Conservation (phyloP, 805 yeast species). For the Suhomyces sp. region DNA sequence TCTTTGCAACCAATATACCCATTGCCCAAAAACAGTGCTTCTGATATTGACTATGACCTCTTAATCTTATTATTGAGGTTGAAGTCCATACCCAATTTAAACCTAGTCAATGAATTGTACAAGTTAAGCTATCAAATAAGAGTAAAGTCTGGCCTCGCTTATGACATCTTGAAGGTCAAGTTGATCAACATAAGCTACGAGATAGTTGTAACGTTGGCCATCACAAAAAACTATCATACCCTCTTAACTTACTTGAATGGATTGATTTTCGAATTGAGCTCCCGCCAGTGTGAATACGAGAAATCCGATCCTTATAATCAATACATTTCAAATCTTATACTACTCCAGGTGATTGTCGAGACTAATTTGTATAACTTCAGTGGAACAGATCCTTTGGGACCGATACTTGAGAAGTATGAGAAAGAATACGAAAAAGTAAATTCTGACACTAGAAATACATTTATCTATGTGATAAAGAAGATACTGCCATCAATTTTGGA, state of each 20-base stretch:
- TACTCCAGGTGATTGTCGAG: slow-evolving; percentile 19
- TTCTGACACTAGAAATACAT: slow-evolving; percentile 8
- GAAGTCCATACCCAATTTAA: slow-evolving; percentile 42
- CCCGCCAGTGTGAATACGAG: background rate
- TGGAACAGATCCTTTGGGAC: too few species aligned
- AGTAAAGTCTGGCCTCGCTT: slow-evolving; percentile 15
- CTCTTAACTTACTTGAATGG: slow-evolving; percentile 27
- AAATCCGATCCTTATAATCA: slow-evolving; percentile 2
- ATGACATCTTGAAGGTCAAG: slow-evolving; percentile 13
- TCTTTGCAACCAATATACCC: slow-evolving; percentile 27
- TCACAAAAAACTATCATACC: slow-evolving; percentile 31
- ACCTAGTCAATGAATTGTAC: slow-evolving; percentile 44
- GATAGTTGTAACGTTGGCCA: slow-evolving; percentile 27
- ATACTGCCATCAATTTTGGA: slow-evolving; percentile 13
- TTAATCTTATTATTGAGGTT: slow-evolving; percentile 38
- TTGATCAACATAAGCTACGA: slow-evolving; percentile 34
- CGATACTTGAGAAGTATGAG: slow-evolving; percentile 2
- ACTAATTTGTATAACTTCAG: too few species aligned
- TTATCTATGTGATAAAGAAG: slow-evolving; percentile 14
- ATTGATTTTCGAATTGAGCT: slow-evolving; percentile 18
- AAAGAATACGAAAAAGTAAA: slow-evolving; percentile 8
- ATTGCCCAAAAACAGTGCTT: slow-evolving; percentile 36
- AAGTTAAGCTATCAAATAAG: slow-evolving; percentile 34
- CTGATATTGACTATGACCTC: slow-evolving; percentile 25
- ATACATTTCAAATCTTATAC: slow-evolving; percentile 22